Evolutionary conservation across 768 basidiomycete species (phyloP).

Genomic region (Tylopilus felleus): DNA sequence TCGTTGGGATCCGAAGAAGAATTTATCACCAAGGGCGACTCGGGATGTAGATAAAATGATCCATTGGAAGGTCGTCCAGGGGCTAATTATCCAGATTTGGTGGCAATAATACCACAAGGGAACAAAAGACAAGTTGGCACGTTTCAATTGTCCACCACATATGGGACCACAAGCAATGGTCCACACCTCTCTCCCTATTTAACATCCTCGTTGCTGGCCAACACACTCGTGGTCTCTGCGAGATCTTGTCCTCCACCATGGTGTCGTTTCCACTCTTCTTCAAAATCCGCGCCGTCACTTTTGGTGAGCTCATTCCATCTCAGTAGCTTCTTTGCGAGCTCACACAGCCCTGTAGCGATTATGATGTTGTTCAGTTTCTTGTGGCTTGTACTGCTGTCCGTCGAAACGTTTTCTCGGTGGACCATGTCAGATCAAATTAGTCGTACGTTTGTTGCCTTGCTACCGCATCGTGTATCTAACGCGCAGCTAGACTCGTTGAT

Average conservation of each 20-base stretch:
- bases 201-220: constrained; percentile 20
- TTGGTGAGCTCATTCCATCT: constrained; percentile 21
- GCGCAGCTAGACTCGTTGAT: constrained; percentile 35
- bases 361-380: constrained; percentile 44
- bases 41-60: not conserved
- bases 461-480: not conserved
- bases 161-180: not conserved
- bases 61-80: constrained; percentile 7
- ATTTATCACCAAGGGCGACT: not conserved
- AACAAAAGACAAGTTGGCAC: constrained; percentile 19
- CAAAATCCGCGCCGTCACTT: constrained; percentile 27
- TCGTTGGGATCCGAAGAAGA: not conserved
- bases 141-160: constrained; percentile 19
- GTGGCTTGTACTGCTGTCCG: constrained; percentile 46
- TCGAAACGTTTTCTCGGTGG: constrained; percentile 48
- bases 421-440: constrained; percentile 40
- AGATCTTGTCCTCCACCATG: constrained; percentile 21
- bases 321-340: not conserved
- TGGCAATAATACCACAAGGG: not conserved
- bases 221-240: constrained; percentile 16
- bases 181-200: constrained; percentile 3
- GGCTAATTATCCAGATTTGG: constrained; percentile 8
- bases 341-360: constrained; percentile 32
- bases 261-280: constrained; percentile 32
- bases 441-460: constrained; percentile 35